Evolutionary conservation across 257 asterid species (phyloP).

Genomic region (Petunia secreta): DNA sequence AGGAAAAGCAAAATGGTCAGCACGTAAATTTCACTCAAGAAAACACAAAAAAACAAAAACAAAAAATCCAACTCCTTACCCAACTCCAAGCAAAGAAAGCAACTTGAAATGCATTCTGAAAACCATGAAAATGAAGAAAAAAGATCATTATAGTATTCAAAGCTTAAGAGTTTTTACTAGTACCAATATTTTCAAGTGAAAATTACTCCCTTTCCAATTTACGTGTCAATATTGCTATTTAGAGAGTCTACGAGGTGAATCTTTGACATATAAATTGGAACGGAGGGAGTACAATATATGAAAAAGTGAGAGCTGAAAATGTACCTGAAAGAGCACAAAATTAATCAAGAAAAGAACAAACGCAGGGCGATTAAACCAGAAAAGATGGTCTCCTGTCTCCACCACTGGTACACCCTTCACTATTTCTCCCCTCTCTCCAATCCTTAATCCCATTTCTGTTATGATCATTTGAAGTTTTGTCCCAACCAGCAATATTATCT

Average conservation of each 20-base stretch:
- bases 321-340: constrained; percentile 33
- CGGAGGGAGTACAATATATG: no score
- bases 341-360: constrained; percentile 24
- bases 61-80: constrained; percentile 14
- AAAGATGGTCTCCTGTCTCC: constrained; percentile 30
- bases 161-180: neutral
- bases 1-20: neutral
- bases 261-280: no score
- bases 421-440: constrained; percentile 31
- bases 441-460: constrained; percentile 28
- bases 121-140: neutral
- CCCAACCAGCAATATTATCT: constrained; percentile 26
- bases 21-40: neutral
- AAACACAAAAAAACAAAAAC: neutral
- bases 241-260: no score
- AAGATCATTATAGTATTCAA: neutral
- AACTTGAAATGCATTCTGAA: constrained; percentile 34
- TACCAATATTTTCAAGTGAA: neutral
- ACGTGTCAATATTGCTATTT: no score
- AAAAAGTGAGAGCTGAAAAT: neutral
- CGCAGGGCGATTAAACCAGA: constrained; percentile 34
- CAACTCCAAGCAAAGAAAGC: constrained; percentile 35
- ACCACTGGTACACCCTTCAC: constrained; percentile 30
- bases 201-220: no score
- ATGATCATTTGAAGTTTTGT: constrained; percentile 30